Percentiles rank a stretch among this genome's conserved stretches.
phyloP scores from a whole-genome alignment of 2,329 filamentous ascomycete genomes.

The Claviceps maximensis region DNA sequence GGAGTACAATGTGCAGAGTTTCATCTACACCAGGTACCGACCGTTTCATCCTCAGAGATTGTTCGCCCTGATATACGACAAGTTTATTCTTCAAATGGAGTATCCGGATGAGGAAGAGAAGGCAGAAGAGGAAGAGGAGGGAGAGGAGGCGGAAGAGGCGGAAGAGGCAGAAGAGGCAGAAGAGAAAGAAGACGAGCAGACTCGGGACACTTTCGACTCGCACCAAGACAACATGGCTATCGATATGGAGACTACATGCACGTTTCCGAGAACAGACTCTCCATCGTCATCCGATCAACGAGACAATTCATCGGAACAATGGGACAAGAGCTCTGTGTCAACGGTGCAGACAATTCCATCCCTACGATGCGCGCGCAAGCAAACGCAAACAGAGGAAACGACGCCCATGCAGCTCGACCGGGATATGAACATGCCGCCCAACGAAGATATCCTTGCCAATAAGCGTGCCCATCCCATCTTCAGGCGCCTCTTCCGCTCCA shows the following conservation, averaged over 20 bases:
- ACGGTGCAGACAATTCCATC: slow-evolving; percentile 14
- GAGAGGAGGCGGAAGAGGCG: slow-evolving; percentile 20
- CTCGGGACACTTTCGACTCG: slow-evolving; percentile 5
- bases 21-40: slow-evolving; percentile 49
- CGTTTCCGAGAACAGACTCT: slow-evolving; percentile 2
- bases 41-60: slow-evolving; percentile 38
- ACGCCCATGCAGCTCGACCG: neutral
- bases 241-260: slow-evolving; percentile 10
- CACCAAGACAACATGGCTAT: slow-evolving; percentile 8
- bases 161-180: slow-evolving; percentile 23
- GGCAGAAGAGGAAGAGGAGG: slow-evolving; percentile 21
- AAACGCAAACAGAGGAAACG: neutral
- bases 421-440: slow-evolving; percentile 19
- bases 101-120: slow-evolving; percentile 23
- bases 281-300: slow-evolving; percentile 1
- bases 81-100: slow-evolving; percentile 37
- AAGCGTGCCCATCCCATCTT: slow-evolving; percentile 42
- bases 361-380: neutral
- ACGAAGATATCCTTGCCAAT: slow-evolving; percentile 35
- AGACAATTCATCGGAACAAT: slow-evolving; percentile 8
- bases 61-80: slow-evolving; percentile 31
- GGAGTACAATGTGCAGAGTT: slow-evolving; percentile 60
- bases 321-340: slow-evolving; percentile 12
- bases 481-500: slow-evolving; percentile 45
- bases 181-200: slow-evolving; percentile 13